Evolutionary conservation across 2,329 filamentous ascomycete genomes (phyloP), one percentile per base, ranked within the genome.

Genomic region (Penicillium crustosum): DNA sequence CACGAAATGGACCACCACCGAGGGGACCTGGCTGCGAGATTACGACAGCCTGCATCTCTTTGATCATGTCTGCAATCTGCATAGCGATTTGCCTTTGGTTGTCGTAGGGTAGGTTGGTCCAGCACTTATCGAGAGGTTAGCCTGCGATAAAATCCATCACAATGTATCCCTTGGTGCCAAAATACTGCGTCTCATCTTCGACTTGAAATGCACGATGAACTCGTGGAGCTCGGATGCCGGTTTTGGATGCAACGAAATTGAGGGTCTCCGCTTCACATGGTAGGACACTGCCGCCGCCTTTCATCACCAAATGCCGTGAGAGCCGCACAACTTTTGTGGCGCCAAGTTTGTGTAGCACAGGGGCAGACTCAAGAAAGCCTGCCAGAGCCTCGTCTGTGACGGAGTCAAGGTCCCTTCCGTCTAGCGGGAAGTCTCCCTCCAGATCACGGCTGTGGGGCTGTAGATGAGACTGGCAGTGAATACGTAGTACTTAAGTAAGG

Each of bases 111-210:
- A 68, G 64, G 10, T 23, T 10, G 31, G 50, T 55, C 68, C 66
- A 70, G 56, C 65, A 64, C 50, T 61, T 47, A 51, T 65, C 68
- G 27, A 71, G 65, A 8, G 64, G 58, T 54, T 64, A 25, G 6
- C 69, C 67, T 35, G 61, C 31, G 49, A 72, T 63, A 53, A 66
- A 70, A 63, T 69, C 69, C 66, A 72, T 70, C 25, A 70, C 60
- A 51, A 69, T 61, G 44, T 69, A 70, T 15, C 68, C 65, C 23
- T 21, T 55, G 3, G 55, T 67, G n/a, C 61, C 65, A 53, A 65
- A 69, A 29, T 65, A 66, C 25, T 61, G 47, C 7, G 59, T 65
- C 3, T 63, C 41, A 45, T 70, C 64, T 23, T 48, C 27, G 17
- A 69, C 25, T n/a, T 66, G 55, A 39, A 68, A 64, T 33, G 61